Percentiles rank a stretch among this genome's conserved stretches.
Evolutionary conservation across 306 rosid species (phyloP).

Genomic region (Pueraria montana): DNA sequence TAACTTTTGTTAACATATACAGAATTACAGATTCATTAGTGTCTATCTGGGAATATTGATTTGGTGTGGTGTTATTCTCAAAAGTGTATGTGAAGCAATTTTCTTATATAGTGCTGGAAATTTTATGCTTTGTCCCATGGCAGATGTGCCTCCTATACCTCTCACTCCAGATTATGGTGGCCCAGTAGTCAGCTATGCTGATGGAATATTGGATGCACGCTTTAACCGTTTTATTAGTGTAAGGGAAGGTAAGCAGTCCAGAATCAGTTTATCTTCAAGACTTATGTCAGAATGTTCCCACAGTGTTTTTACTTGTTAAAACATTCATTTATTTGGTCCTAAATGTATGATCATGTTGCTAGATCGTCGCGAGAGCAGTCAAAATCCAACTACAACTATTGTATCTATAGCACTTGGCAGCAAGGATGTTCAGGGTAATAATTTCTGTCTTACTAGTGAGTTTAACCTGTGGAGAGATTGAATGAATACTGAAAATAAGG

Average conservation of each 20-base stretch:
- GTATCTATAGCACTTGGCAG: conserved; percentile 71
- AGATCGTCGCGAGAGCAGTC: conserved; percentile 80
- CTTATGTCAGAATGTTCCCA: conserved; percentile 24
- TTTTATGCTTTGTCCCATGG: conserved; percentile 17
- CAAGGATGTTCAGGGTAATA: conserved; percentile 72
- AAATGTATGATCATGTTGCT: conserved; percentile 40
- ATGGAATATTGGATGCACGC: conserved; percentile 83
- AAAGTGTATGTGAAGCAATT: conserved; percentile 21
- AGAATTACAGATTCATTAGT: conserved; percentile 19
- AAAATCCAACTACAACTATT: conserved; percentile 73
- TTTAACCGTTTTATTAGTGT: conserved; percentile 79
- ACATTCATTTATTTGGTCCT: conserved; percentile 14
- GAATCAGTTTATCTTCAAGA: neutral
- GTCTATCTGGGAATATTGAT: conserved; percentile 15
- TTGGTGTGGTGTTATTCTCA: conserved; percentile 1
- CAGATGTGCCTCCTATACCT: conserved; percentile 75
- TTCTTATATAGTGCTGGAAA: conserved; percentile 33
- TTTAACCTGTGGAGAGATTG: conserved; percentile 4
- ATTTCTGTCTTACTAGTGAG: conserved; percentile 23
- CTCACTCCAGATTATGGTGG: conserved; percentile 87
- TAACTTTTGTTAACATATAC: conserved; percentile 19
- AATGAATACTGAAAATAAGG: conserved; percentile 16
- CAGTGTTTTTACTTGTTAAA: neutral
- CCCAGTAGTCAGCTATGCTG: conserved; percentile 82
- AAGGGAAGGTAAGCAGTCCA: conserved; percentile 74